These are phyloP conservation scores for Pneumocystis wakefieldiae DNA, from an alignment of 1,139 yeast genomes.

Conservation along the genomic window DNA sequence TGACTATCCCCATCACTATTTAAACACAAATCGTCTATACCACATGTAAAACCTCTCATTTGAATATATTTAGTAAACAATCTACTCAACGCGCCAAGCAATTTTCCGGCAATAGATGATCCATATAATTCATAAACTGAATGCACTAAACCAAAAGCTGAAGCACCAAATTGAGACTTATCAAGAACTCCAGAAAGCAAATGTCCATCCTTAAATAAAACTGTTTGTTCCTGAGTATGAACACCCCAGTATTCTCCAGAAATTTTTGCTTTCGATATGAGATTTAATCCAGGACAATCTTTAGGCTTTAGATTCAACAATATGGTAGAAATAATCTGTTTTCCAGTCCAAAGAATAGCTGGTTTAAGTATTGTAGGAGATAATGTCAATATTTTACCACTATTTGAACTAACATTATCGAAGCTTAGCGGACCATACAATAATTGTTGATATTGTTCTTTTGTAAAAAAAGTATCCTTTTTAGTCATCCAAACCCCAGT, in stretches of 20 bases:
- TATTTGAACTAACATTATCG: slow-evolving; percentile 47
- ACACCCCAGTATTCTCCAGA: slow-evolving; percentile 92
- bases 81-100: slow-evolving; percentile 81
- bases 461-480: slow-evolving; percentile 78
- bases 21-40: slow-evolving; percentile 96
- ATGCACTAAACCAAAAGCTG: slow-evolving; percentile 92
- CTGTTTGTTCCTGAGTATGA: slow-evolving; percentile 70
- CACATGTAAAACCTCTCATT: slow-evolving; percentile 92
- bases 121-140: slow-evolving; percentile 94
- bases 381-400: slow-evolving; percentile 47
- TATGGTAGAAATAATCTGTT: slow-evolving; percentile 87
- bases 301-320: slow-evolving; percentile 21
- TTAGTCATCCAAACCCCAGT: slow-evolving; percentile 98
- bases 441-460: slow-evolving; percentile 86
- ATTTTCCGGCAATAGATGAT: slow-evolving; percentile 74
- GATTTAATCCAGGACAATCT: slow-evolving; percentile 78
- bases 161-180: slow-evolving; percentile 96
- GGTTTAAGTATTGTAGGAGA: slow-evolving; percentile 89
- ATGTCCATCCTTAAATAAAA: slow-evolving; percentile 73
- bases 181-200: slow-evolving; percentile 84
- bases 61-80: slow-evolving; percentile 86
- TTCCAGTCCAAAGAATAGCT: slow-evolving; percentile 93
- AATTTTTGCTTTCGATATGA: slow-evolving; percentile 70
- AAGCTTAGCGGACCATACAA: slow-evolving; percentile 91
- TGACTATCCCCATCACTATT: slow-evolving; percentile 81